phyloP scores from a whole-genome alignment of 2,329 filamentous ascomycete genomes.

The Fusarium sp. region DNA sequence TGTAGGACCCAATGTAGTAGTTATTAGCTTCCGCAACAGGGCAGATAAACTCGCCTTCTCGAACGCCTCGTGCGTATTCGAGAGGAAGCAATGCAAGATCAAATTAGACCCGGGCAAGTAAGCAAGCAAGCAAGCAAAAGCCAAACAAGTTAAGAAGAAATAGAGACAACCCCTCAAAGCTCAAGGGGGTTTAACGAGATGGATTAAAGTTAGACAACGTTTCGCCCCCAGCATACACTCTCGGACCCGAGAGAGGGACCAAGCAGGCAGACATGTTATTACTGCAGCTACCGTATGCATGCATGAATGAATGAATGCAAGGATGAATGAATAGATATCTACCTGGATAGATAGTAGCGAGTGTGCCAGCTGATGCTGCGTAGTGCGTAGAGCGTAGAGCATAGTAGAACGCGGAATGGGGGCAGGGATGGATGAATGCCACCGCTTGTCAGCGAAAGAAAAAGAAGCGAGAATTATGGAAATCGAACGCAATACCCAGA shows the following conservation, averaged over 20 bases:
- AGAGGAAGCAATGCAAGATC: constrained; percentile 9
- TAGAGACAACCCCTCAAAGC: neutral
- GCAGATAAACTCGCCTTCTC: constrained; percentile 21
- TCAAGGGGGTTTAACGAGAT: constrained; percentile 1
- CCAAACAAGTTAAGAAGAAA: constrained; percentile 6
- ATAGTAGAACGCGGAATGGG: constrained; percentile 23
- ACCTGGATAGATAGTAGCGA: neutral
- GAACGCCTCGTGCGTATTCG: constrained; percentile 36
- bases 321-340: neutral
- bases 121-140: constrained; percentile 11
- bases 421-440: constrained; percentile 8
- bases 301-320: neutral
- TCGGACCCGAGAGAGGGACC: constrained; percentile 13
- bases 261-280: neutral
- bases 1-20: constrained; percentile 12
- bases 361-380: constrained; percentile 9
- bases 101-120: neutral
- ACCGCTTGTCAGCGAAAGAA: neutral
- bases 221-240: constrained; percentile 14
- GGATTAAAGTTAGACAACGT: neutral
- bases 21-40: constrained; percentile 31
- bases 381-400: neutral
- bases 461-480: constrained; percentile 41
- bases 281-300: neutral
- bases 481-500: constrained; percentile 15